Evolutionary conservation across 225 moss, liverwort and hornwort genomes (phyloP), one percentile per base, ranked within the genome.

Genomic region (Takakia lepidozioides): DNA sequence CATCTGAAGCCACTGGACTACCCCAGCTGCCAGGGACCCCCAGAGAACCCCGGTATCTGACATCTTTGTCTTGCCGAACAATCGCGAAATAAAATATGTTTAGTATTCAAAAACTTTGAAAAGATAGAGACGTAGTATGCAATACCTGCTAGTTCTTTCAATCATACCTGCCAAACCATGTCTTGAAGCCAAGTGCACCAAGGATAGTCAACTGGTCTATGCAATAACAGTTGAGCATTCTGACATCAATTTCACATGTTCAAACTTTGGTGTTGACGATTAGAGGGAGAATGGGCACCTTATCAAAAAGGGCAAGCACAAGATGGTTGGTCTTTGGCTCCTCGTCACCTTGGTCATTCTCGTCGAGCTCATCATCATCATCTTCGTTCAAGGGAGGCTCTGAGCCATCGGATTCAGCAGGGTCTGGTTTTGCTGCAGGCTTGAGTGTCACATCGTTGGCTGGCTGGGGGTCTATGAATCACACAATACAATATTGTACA

Each of bases 251-350:
- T n/a, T n/a, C n/a, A n/a, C n/a, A n/a, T n/a, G n/a, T n/a, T n/a
- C n/a, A 41, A 35, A 54, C 8, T 10, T 38, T 22, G 21, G 37
- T 40, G 37, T 38, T 27, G 46, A 9, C 15, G 6, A 8, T 14
- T 46, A 9, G 21, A 46, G 23, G 25, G 45, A 15, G 11, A 25
- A 11, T 23, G 27, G 5, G 56, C 21, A 87, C 92, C 91, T 98
- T 98, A 55, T 98, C 95, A 79, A 98, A 98, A 55, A 91, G 95
- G 32, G 95, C 95, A 55, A 98, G 84, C 47, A 98, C 95, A 64
- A 98, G 68, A 58, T 98, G 69, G 38, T 91, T 83, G 23, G 95
- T 91, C 38, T 75, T 79, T 34, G 74, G 88, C 37, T 88, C 88
- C 54, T 84, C 95, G 39, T 90, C 90, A 16, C 84, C 87, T 56